These are phyloP conservation scores for Typha latifolia DNA, from an alignment of 176 grass and related monocot genomes.

Conservation along the genomic window DNA sequence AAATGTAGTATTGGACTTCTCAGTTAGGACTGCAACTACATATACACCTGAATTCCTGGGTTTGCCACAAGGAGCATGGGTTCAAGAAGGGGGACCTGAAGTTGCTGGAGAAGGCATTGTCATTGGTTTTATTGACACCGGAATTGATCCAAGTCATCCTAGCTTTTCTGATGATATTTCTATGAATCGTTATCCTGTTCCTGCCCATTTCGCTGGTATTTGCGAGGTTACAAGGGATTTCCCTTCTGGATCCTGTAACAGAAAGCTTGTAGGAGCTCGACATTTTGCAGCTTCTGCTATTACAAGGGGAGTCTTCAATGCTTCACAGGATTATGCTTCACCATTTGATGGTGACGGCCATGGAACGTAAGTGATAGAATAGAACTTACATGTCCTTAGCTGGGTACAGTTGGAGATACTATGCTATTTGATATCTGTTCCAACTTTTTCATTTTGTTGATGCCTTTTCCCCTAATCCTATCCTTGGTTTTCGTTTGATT, in stretches of 20 bases:
- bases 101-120: constrained; percentile 80
- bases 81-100: constrained; percentile 77
- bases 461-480: background rate
- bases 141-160: constrained; percentile 83
- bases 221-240: constrained; percentile 96
- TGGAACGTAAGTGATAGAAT: constrained; percentile 61
- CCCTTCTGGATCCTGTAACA: constrained; percentile 94
- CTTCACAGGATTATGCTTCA: constrained; percentile 81
- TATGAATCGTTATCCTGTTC: constrained; percentile 58
- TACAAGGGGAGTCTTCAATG: constrained; percentile 86
- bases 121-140: constrained; percentile 84
- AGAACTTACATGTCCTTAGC: background rate
- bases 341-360: constrained; percentile 96
- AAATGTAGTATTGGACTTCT: constrained; percentile 86
- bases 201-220: constrained; percentile 69
- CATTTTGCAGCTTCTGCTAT: constrained; percentile 99
- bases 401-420: background rate
- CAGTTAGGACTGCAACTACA: constrained; percentile 85
- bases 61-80: constrained; percentile 83
- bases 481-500: too few species aligned
- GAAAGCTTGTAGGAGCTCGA: constrained; percentile 90
- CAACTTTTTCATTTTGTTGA: background rate
- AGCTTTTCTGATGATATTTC: constrained; percentile 71
- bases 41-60: constrained; percentile 95
- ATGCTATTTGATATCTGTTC: background rate